Evolutionary conservation across 2,329 filamentous ascomycete species (phyloP), one percentile per base, ranked within the genome.

Genomic region (Pseudogymnoascus sp.): DNA sequence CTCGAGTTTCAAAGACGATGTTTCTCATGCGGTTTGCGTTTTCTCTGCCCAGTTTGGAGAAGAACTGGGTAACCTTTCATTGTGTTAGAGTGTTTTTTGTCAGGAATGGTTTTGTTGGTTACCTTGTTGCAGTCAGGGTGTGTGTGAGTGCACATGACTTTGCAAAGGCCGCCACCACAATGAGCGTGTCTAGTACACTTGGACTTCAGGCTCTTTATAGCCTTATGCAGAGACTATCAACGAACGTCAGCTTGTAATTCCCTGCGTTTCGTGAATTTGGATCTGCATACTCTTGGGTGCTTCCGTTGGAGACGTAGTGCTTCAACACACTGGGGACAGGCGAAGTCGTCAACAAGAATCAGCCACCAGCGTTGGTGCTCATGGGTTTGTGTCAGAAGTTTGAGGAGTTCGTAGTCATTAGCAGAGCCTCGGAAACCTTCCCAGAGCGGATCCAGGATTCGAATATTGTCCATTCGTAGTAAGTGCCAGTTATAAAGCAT

Each of bases 401-500:
- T 58, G 35, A 58, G 57, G 14, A 58, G 57, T 38, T 39, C 18
- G n/a, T 38, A 58, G 20, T 58, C 57, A 9, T 58, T 20, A 15
- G 20, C 18, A 1, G 33, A 25, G 11, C 57, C 57, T 3, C 22
- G 18, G n/a, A 53, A 35, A 3, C 47, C 11, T 53, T 53, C 47
- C 47, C 47, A 53, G 14, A 38, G 57, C 5, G 33, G 33, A 30
- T 38, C 57, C 20, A 58, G 35, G 14, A 58, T 58, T 12, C 37
- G 33, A 25, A 58, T 58, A 30, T 37, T 58, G 35, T 58, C 57
- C 57, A 58, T 38, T 11, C 57, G 33, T 6, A 58, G 57, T 25
- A 58, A 28, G 12, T 38, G 37, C 57, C 57, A 58, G 57, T 38
- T 58, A 14, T 58, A 58, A 37, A 58, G 35, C 47, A 53, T 53